Evolutionary conservation across 2,329 filamentous ascomycete genomes (phyloP), one percentile per base, ranked within the genome.

Genomic region (Hymenoscyphus repandus): DNA sequence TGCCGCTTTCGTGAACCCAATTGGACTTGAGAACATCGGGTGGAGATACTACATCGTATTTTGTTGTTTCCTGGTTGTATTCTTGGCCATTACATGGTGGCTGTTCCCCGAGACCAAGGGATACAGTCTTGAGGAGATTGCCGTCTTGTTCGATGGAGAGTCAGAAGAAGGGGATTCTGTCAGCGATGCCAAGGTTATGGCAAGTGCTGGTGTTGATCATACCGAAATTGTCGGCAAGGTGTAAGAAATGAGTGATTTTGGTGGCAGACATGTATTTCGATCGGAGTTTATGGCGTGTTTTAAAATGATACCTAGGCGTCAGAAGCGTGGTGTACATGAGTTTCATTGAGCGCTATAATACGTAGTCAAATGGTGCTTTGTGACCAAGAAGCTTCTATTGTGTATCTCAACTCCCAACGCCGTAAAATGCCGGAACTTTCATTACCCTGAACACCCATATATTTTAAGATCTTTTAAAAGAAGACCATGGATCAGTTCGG

Each of bases 61-160:
- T 3, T 59, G 49, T 37, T 47, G 45, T 20, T 55, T 61, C 41
- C 31, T 52, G 9, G 27, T 53, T 12, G 33, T 52, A 36, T 47
- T 44, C 10, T 15, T 50, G 7, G 43, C 38, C 1, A 51, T 58
- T 12, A 47, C 58, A 2, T 60, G 52, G 43, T 58, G 55, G 33
- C 47, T 34, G 59, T 70, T 66, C 54, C 64, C 68, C 27, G 70
- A 72, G 55, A 72, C 69, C 17, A 62, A 66, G 27, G 67, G 68
- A 53, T 66, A 64, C 10, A 65, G 68, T 18, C 64, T 72, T 11
- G 70, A 72, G 56, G 69, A 71, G 51, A 69, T 72, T 48, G 68
- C 68, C 3, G 45, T 30, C 6, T 38, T 58, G 18, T 56, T 54
- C 34, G 56, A 58, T 34, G 32, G 32, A 13, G 9, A 34, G 32